Base-by-base conservation (phyloP, 768 basidiomycete species). In the Boletus reticuloceps region DNA sequence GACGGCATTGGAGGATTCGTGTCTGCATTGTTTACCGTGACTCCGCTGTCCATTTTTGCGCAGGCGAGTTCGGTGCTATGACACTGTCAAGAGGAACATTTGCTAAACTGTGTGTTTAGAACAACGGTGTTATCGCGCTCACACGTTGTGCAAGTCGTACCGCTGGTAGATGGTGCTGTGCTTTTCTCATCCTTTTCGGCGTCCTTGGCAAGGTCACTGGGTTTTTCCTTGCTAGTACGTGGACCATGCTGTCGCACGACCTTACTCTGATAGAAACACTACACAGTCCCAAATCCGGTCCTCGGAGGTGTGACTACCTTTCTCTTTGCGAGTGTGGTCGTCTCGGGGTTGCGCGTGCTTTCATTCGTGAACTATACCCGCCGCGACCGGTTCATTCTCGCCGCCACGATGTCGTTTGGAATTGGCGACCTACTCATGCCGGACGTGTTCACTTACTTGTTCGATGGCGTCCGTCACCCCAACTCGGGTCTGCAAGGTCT, bases 221-320 rank as follows among this genome's bases (percentile, higher is more conserved):
- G 1, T 82, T 92, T 41, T 90, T 94, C 73, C 80, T 94, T 17
- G 83, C 90, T 2, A 92, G 80, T 79, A 59, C 42, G 79, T 73
- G 3, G 22, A 12, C 4, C 14, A n/a, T 10, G 9, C 36, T 7
- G 10, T 14, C 37, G 13, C 27, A 36, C 8, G 41, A 10, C 9
- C 1, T 10, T 22, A 8, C 41, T 45, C 46, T 53, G 6, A 63
- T 10, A 12, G 13, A 3, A 14, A 42, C 32, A 2, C 31, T 19
- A 11, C 25, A 14, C 55, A 81, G 80, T 94, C 55, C 92, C 91
- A 2, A 85, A 88, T 63, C 76, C 91, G 0, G 90, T 91, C 8
- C 79, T 91, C 0, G 91, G 91, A 2, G 90, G 91, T 4, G 89
- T 93, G 4, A 94, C 90, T 12, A 92, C 91, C 4, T 93, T 93